Evolutionary conservation across 2,329 filamentous ascomycete species (phyloP), one percentile per base, ranked within the genome.

Genomic region (Beauveria pseudobassiana): DNA sequence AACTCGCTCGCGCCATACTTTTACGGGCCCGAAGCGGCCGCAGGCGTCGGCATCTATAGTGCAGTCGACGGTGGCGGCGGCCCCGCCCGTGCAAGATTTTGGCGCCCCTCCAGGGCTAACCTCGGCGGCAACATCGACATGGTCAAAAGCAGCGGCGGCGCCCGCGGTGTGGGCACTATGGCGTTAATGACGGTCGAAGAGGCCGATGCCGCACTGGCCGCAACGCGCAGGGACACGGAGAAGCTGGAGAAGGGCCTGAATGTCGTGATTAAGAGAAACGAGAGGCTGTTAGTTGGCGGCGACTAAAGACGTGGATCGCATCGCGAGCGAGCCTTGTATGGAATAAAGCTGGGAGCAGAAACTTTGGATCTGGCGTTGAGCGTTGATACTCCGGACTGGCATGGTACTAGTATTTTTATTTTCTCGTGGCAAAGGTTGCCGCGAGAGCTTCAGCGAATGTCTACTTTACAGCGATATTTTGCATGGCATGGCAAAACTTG

Each of bases 171-270:
- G 4, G 71, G 72, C 42, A 79, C 77, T 62, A 82, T 84, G 64
- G 80, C 81, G 5, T 73, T 85, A 8, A 82, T 88, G 78, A 84
- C 77, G 53, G 78, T 87, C 2, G 81, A 87, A 64, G 87, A 89
- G 63, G 82, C 85, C 2, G 87, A 89, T 74, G 75, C 74, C 61
- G 82, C 82, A 51, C 75, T 84, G 49, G 67, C 71, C 24, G 71
- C 78, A 43, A 80, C 82, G 30, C 77, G 80, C 56, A 84, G 81
- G 69, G 86, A 88, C 70, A 82, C 82, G 7, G 85, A 87, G 65
- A 81, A 78, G 67, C 70, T 87, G 34, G 85, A 88, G 74, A 87
- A 85, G 76, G 82, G 76, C 50, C 72, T 88, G 61, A 83, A 83
- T 69, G 77, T 79, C 49, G 70, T 87, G 22, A 80, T 88, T 61